These are phyloP conservation scores for Helicocarpus griseus DNA, from an alignment of 2,329 filamentous ascomycete genomes.

Conservation along the genomic window DNA sequence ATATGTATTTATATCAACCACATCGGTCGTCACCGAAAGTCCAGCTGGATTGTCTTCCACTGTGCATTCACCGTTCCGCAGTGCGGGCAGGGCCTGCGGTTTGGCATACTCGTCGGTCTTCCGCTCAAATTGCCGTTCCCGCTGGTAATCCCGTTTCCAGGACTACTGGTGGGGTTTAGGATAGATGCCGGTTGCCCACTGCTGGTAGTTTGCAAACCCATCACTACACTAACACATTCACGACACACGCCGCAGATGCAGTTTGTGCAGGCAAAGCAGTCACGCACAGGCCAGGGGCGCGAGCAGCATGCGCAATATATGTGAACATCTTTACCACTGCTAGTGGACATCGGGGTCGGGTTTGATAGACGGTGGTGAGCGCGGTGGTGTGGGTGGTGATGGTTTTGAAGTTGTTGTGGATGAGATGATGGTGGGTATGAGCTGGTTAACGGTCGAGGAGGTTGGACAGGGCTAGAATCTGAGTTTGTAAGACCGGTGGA, in stretches of 20 bases:
- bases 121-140: conserved; percentile 18
- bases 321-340: conserved; percentile 47
- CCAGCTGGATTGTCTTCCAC: conserved; percentile 41
- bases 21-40: conserved; percentile 30
- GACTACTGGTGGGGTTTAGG: conserved; percentile 26
- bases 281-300: conserved; percentile 63
- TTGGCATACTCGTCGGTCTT: conserved; percentile 29
- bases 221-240: conserved; percentile 58
- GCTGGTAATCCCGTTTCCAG: conserved; percentile 18
- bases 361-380: conserved; percentile 35
- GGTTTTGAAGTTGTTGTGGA: conserved; percentile 15
- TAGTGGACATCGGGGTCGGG: conserved; percentile 43
- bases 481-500: conserved; percentile 55
- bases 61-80: conserved; percentile 37
- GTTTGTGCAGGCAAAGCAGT: conserved; percentile 89
- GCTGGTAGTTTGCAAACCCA: conserved; percentile 28
- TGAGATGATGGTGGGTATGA: conserved; percentile 22
- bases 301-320: conserved; percentile 90
- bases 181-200: conserved; percentile 23
- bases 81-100: conserved; percentile 34
- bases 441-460: conserved; percentile 23
- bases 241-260: conserved; percentile 90
- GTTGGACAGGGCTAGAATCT: conserved; percentile 47
- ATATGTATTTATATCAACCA: no score
- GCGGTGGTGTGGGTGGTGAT: conserved; percentile 28